Base-by-base conservation (phyloP, 2,329 filamentous ascomycete species). In the Xylariaceae sp. region DNA sequence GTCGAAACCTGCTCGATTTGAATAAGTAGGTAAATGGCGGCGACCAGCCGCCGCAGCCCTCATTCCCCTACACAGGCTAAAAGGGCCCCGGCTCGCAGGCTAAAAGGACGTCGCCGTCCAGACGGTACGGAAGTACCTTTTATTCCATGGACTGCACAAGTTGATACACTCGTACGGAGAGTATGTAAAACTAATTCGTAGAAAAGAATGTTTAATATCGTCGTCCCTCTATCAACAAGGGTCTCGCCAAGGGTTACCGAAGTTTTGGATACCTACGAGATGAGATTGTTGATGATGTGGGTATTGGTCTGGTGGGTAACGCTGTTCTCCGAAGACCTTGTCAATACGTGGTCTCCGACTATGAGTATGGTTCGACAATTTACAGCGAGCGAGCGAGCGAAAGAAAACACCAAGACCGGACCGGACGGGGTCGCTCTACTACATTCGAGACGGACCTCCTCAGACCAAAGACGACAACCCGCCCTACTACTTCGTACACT, bases 241-340 rank as follows among this genome's bases (percentile, higher is more conserved):
- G 37, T 10, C 8, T 8, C 4, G 37, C 37, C 23, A 54, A 50
- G 18, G 17, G 49, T 50, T 63, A 57, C 61, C 61, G 59, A 61
- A 35, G 18, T 56, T 55, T 55, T 63, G 61, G 61, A 53, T 59
- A 45, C 17, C 17, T 18, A 18, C 17, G 17, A 18, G 17, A 18
- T 18, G 17, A 18, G 17, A 18, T 18, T 18, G 17, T 2, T 18
- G 17, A 18, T 4, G 10, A 44, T 44, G 42, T 44, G 42, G 42
- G 42, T 44, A 44, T 4, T 13, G 11, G 8, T 13, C 17, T 44
- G 42, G 17, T 45, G 13, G 42, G 42, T 45, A 45, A 15, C 42
- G 42, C 42, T 45, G 42, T 45, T 45, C 42, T 45, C 42, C 42
- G 42, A 45, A 45, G 42, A 45, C 42, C 42, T n/a, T 45, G 42